Conservation (phyloP, 148 eudicot species). For the Gaultheria prostrata region DNA sequence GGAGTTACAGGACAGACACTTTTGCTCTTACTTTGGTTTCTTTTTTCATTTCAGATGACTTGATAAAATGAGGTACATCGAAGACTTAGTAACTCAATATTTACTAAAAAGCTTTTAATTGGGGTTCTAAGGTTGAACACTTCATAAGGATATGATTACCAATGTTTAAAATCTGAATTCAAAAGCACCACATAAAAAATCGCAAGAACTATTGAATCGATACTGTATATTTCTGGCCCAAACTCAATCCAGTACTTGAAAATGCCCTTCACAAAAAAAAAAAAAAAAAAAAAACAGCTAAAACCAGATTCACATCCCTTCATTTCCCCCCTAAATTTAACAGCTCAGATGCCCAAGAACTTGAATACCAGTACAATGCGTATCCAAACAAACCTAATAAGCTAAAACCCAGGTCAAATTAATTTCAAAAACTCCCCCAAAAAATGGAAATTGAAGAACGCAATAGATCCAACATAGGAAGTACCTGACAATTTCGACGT, state of each 20-base stretch:
- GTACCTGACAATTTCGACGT: slow-evolving; percentile 61
- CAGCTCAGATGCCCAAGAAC: background rate
- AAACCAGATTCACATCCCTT: background rate
- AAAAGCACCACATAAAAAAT: background rate
- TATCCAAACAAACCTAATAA: background rate
- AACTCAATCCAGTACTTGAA: background rate
- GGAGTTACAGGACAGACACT: background rate
- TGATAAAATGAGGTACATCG: background rate
- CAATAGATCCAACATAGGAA: background rate
- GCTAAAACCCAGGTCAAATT: background rate
- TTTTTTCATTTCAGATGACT: background rate
- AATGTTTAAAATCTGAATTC: background rate
- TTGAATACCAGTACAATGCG: background rate
- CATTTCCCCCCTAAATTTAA: background rate
- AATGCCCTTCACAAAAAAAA: background rate
- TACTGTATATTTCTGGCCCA: background rate
- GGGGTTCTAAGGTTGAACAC: background rate
- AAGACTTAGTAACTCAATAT: background rate
- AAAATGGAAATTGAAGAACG: background rate
- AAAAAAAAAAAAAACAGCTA: background rate
- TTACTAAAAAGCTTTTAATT: background rate
- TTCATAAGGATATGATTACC: background rate
- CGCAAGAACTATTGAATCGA: background rate
- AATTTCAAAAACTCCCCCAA: background rate
- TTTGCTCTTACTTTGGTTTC: background rate